Evolutionary conservation across 2,329 filamentous ascomycete genomes (phyloP).

Genomic region (Microcyclospora tardicrescens): DNA sequence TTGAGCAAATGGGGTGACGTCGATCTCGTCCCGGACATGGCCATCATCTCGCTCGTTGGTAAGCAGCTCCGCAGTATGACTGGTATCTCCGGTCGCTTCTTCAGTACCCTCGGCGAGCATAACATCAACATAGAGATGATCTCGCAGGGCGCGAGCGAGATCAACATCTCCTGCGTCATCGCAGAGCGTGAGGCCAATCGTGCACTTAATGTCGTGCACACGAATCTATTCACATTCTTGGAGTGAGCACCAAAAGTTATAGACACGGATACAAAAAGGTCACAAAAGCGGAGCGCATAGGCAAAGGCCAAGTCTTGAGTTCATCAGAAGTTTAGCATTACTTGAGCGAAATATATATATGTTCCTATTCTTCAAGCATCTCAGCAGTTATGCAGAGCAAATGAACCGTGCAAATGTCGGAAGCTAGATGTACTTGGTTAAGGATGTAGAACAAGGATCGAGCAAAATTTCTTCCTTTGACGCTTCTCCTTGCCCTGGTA

Average conservation of each 20-base stretch:
- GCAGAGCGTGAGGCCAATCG: conserved; percentile 80
- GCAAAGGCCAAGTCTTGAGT: too few species aligned
- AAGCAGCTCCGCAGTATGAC: conserved; percentile 95
- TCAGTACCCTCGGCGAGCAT: conserved; percentile 83
- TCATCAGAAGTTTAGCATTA: too few species aligned
- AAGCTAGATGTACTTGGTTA: neutral
- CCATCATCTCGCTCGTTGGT: conserved; percentile 86
- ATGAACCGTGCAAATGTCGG: neutral
- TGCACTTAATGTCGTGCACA: conserved; percentile 92
- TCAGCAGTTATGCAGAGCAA: too few species aligned
- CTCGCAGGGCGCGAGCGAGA: conserved; percentile 94
- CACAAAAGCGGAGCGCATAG: too few species aligned
- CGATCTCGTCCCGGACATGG: conserved; percentile 82
- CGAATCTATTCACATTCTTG: conserved; percentile 90
- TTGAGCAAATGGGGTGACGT: conserved; percentile 75
- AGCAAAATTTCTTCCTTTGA: too few species aligned
- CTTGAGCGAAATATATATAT: too few species aligned
- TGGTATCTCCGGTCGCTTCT: conserved; percentile 87
- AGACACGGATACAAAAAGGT: too few species aligned
- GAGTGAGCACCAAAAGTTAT: conserved; percentile 37
- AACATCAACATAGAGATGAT: conserved; percentile 99
- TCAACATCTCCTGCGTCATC: conserved; percentile 98
- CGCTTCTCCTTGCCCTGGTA: too few species aligned
- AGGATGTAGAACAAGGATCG: too few species aligned
- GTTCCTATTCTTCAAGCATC: too few species aligned